A percentile compares a stretch with the other conserved stretches of the same genome.
These are phyloP conservation scores for Plenodomus tracheiphilus DNA, from an alignment of 2,329 filamentous ascomycete genomes.

Conservation along the genomic window DNA sequence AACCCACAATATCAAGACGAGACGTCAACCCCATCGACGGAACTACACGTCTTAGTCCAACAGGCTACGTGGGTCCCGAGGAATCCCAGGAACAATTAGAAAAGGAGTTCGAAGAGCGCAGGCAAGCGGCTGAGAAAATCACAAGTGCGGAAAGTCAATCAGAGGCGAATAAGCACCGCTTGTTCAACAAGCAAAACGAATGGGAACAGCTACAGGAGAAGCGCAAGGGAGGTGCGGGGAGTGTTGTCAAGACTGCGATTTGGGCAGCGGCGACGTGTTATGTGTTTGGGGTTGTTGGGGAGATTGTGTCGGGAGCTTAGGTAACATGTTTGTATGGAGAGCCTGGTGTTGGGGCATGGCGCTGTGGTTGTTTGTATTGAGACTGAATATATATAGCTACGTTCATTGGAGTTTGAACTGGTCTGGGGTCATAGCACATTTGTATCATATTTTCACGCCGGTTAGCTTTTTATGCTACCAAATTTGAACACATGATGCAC, in stretches of 20 bases:
- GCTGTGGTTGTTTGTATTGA: not conserved
- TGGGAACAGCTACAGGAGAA: constrained; percentile 3
- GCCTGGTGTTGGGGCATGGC: not conserved
- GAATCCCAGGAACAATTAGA: constrained; percentile 27
- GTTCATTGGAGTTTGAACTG: not conserved
- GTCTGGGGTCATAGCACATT: not conserved
- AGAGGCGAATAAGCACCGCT: constrained; percentile 2
- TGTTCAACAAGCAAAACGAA: not conserved
- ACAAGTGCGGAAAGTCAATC: constrained; percentile 1
- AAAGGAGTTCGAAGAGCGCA: constrained; percentile 26
- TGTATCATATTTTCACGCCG: not conserved
- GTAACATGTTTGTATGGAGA: not conserved
- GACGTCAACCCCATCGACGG: constrained; percentile 42
- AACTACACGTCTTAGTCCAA: constrained; percentile 36
- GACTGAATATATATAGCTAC: not conserved
- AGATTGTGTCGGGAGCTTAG: constrained; percentile 12
- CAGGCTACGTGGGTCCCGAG: constrained; percentile 38
- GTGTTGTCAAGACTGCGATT: constrained; percentile 38
- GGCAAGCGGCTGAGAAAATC: constrained; percentile 19
- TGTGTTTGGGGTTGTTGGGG: constrained; percentile 37
- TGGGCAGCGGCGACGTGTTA: constrained; percentile 35
- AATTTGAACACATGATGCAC: no score
- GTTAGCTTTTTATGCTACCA: not conserved
- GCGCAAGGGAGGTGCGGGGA: constrained; percentile 15
- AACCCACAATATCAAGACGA: not conserved